Evolutionary conservation across 1,284 basidiomycete genomes (phyloP), one percentile per base, ranked within the genome.

Genomic region (Porodaedalea pini): DNA sequence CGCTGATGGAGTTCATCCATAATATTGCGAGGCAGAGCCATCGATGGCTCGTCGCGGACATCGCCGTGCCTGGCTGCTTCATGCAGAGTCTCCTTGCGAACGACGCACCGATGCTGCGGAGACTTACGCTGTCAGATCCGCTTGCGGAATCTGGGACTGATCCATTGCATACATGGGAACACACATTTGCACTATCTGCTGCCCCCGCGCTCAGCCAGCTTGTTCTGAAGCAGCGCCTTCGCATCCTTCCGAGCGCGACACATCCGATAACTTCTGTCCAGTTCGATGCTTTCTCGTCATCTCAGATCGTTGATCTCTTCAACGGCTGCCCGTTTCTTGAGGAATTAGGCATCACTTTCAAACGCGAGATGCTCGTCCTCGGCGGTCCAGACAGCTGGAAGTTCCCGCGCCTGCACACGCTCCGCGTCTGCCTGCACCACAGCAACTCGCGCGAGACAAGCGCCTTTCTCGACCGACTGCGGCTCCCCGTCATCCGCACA

Each of bases 11-110:
- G 27, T 58, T 58, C 29, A 53, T 58, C 23, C 44, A 40, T 23
- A 49, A 40, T 34, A 39, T 58, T 17, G 32, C 51, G 21, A 47
- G 15, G 27, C 57, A 58, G 31, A 58, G 57, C 23, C 34, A 58
- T 58, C 57, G 57, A 58, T 58, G 57, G 57, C 57, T 47, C 8
- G 44, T 54, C 21, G 51, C 45, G 25, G 57, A 58, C 25, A 53
- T 58, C 17, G 39, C 57, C 4, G 54, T 56, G 2, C 54, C 54
- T n/a, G 47, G 54, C 6, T 27, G 39, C 41, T 56, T 49, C 31
- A 56, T 56, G 54, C 36, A 40, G 36, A 56, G 36, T 7, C 25
- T 56, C 0, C 48, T 56, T 7, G 54, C 45, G 5, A 41, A 50
- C 21, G 54, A 56, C 8, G 54, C 54, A 6, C 54, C 54, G 21